A percentile compares a stretch with the other conserved stretches of the same genome.
These are phyloP conservation scores for Jasminum sambac DNA, from an alignment of 257 asterid species.

Conservation along the genomic window DNA sequence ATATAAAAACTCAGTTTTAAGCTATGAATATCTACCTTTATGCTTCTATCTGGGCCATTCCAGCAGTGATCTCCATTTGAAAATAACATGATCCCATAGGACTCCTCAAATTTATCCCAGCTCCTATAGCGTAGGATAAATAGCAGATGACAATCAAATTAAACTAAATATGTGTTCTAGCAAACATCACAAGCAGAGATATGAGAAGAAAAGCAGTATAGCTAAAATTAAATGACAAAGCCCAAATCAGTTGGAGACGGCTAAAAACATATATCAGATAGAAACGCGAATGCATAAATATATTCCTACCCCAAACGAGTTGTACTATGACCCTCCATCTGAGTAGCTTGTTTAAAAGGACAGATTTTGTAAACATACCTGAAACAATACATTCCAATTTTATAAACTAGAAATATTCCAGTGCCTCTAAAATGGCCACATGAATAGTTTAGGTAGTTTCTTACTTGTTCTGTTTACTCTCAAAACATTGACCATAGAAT, in stretches of 20 bases:
- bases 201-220: background rate
- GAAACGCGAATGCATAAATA: slow-evolving; percentile 17
- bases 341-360: slow-evolving; percentile 91
- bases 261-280: slow-evolving; percentile 13
- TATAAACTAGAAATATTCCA: slow-evolving; percentile 20
- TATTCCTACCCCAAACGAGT: slow-evolving; percentile 86
- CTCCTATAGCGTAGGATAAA: slow-evolving; percentile 45
- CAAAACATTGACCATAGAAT: slow-evolving; percentile 89
- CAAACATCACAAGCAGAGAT: background rate
- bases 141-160: slow-evolving; percentile 15
- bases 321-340: slow-evolving; percentile 88
- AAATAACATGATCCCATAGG: slow-evolving; percentile 69
- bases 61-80: slow-evolving; percentile 89
- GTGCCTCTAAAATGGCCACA: slow-evolving; percentile 4
- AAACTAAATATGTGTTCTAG: background rate
- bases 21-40: slow-evolving; percentile 53
- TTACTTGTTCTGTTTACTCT: slow-evolving; percentile 90
- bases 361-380: slow-evolving; percentile 93
- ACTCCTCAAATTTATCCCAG: slow-evolving; percentile 93
- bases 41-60: slow-evolving; percentile 97
- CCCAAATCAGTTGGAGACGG: background rate
- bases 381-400: slow-evolving; percentile 28
- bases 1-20: slow-evolving; percentile 17
- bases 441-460: slow-evolving; percentile 27
- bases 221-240: background rate